A percentile compares a stretch with the other conserved stretches of the same genome.
Evolutionary conservation across 352 stramenopile species (phyloP).

Genomic region (Globisporangium canariense): DNA sequence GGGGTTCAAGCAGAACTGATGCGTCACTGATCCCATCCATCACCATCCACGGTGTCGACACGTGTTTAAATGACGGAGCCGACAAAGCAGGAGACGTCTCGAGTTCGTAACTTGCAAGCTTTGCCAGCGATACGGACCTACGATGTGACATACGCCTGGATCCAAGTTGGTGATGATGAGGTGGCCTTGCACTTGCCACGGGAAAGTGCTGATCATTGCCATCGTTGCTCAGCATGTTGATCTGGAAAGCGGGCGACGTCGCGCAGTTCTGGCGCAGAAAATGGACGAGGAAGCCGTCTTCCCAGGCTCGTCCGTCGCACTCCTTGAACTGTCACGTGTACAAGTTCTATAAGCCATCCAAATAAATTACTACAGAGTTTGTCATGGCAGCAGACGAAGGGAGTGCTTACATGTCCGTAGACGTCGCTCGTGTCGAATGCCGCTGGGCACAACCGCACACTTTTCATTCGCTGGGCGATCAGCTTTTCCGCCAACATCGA

Average conservation of each 20-base stretch:
- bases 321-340: conserved; percentile 28
- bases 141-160: conserved; percentile 3
- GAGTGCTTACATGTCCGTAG: conserved; percentile 34
- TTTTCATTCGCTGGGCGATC: conserved; percentile 22
- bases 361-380: background rate
- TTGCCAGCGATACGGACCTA: conserved; percentile 9
- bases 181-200: background rate
- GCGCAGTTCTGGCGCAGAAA: conserved; percentile 54
- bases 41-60: conserved; percentile 43
- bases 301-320: conserved; percentile 36
- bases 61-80: background rate
- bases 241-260: background rate
- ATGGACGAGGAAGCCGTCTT: conserved; percentile 51
- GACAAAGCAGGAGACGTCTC: background rate
- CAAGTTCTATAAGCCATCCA: background rate
- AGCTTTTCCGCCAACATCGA: background rate
- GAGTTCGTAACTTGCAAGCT: background rate
- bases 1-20: conserved; percentile 35
- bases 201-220: background rate
- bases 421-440: conserved; percentile 45
- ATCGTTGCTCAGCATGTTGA: background rate
- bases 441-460: conserved; percentile 34
- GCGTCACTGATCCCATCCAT: conserved; percentile 43
- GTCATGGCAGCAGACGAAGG: background rate
- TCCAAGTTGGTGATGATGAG: background rate